Conservation (phyloP, 1,139 yeast genomes). For the Blastobotrys buckinghamii region DNA sequence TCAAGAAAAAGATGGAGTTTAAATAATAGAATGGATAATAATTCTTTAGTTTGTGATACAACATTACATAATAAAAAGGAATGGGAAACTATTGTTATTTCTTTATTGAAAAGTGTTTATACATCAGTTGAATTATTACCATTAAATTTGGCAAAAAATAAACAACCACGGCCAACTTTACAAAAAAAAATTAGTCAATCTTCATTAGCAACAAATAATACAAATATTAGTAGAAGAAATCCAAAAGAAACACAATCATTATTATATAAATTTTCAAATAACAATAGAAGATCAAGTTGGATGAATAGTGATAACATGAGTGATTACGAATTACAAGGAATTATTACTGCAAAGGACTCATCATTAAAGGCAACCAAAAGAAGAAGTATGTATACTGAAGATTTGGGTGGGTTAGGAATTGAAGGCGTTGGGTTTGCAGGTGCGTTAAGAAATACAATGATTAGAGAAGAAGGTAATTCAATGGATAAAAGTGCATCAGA, state of each 20-base stretch:
- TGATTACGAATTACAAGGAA: conserved; percentile 24
- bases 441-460: conserved; percentile 28
- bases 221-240: conserved; percentile 5
- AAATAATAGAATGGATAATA: conserved; percentile 16
- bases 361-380: conserved; percentile 13
- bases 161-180: conserved; percentile 10
- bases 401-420: conserved; percentile 5
- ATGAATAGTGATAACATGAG: conserved; percentile 21
- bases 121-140: conserved; percentile 28
- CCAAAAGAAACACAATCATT: conserved; percentile 14
- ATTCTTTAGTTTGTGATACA: conserved; percentile 19
- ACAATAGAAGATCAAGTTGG: conserved; percentile 24
- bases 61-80: conserved; percentile 20
- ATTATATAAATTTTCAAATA: conserved; percentile 15
- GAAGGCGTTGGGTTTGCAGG: conserved; percentile 31
- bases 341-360: conserved; percentile 13
- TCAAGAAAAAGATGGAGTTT: conserved; percentile 20
- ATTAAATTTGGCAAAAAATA: conserved; percentile 21
- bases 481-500: no score
- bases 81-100: conserved; percentile 25
- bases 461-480: conserved; percentile 26
- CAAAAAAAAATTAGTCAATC: conserved; percentile 18
- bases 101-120: conserved; percentile 26
- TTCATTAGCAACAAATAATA: conserved; percentile 6
- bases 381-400: conserved; percentile 18